These are phyloP conservation scores for Inga laurina DNA, from an alignment of 306 rosid genomes.

Conservation along the genomic window DNA sequence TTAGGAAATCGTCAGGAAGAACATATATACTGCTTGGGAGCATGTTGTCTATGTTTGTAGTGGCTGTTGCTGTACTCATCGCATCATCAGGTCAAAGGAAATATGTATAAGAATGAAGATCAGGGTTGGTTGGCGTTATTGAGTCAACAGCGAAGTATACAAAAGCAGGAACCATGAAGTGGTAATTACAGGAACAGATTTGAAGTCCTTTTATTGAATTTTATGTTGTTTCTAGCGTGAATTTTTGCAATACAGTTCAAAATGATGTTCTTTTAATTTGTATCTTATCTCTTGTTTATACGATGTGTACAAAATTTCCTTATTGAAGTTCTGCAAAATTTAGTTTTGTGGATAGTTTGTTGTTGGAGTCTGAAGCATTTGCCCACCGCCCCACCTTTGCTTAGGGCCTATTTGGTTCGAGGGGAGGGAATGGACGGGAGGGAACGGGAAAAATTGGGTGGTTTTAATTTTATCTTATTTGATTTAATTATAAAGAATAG, in stretches of 20 bases:
- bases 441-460: no score
- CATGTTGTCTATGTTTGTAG: constrained; percentile 79
- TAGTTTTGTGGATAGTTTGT: no score
- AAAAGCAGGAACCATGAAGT: not conserved
- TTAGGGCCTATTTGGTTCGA: no score
- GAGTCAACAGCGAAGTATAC: constrained; percentile 4
- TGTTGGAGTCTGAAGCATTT: no score
- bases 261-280: no score
- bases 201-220: not conserved
- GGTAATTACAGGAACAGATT: not conserved
- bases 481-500: no score
- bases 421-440: no score
- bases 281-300: no score
- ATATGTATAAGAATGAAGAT: not conserved
- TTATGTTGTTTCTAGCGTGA: not conserved
- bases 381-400: no score
- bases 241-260: not conserved
- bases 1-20: constrained; percentile 74
- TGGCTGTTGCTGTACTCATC: constrained; percentile 80
- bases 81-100: constrained; percentile 72
- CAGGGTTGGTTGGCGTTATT: constrained; percentile 8
- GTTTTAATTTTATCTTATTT: no score
- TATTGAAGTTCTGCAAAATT: not conserved
- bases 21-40: constrained; percentile 60
- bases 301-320: no score